Evolutionary conservation across 768 basidiomycete genomes (phyloP), one percentile per base, ranked within the genome.

Genomic region (Daedalea quercina): DNA sequence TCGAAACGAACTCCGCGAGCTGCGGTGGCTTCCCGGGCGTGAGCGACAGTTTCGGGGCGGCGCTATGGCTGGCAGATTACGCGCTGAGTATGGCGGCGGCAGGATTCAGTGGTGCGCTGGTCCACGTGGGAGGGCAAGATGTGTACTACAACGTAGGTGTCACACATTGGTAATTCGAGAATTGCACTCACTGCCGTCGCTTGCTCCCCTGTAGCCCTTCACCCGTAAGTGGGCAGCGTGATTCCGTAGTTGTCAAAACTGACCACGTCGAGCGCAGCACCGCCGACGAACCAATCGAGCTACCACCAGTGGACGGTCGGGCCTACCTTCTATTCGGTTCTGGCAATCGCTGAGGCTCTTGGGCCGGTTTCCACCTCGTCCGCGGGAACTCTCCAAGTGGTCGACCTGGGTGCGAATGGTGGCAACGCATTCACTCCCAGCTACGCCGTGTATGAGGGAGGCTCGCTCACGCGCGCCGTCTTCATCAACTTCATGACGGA

Each of bases 21-120:
- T 81, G 80, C 62, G 77, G 77, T 50, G 80, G 79, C 12, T 78
- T 80, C 58, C 65, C 72, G n/a, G 79, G 79, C 2, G 55, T 81
- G 48, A 75, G 73, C 43, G 76, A 81, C 58, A 70, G 70, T 46
- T 80, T 80, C 52, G 76, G 72, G 3, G 72, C 74, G 2, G 71
- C 76, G n/a, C 66, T 81, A 31, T 82, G 78, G 77, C 77, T 60
- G 23, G 60, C 76, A 41, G 79, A 81, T 60, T 77, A 71, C 59
- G 73, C 72, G 4, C 56, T 82, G 28, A 73, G 75, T 59, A 70
- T 80, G 72, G 78, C 75, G 15, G 70, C 69, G 34, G 67, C 61
- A 50, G 78, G 77, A 62, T 78, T 80, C 59, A 70, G 73, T 1
- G 64, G 67, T 7, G 73, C 73, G 11, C 61, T 79, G 51, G 65